These are phyloP conservation scores for Ascochyta rabiei DNA, from an alignment of 2,329 filamentous ascomycete species.

Conservation along the genomic window DNA sequence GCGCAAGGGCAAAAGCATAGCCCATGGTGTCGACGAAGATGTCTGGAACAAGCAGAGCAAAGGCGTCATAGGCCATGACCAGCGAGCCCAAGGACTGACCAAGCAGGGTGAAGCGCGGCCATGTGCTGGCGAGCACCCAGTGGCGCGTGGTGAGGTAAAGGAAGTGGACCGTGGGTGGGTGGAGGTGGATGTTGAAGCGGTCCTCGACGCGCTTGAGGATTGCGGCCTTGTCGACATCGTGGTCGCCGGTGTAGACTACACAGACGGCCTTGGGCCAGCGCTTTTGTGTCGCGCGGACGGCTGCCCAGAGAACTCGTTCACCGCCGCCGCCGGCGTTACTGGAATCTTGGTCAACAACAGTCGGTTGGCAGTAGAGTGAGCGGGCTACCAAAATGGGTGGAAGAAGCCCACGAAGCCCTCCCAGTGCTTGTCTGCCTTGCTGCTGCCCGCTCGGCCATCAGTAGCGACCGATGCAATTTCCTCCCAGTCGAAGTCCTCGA, in stretches of 20 bases:
- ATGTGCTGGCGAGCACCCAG: slow-evolving; percentile 84
- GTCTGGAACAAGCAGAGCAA: slow-evolving; percentile 89
- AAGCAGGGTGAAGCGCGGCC: slow-evolving; percentile 89
- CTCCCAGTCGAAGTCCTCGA: slow-evolving; percentile 69
- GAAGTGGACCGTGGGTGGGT: slow-evolving; percentile 82
- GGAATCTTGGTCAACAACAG: slow-evolving; percentile 24
- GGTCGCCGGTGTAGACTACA: slow-evolving; percentile 93
- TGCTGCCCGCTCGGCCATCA: slow-evolving; percentile 16
- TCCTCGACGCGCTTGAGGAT: slow-evolving; percentile 79
- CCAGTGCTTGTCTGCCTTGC: slow-evolving; percentile 67
- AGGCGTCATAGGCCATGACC: slow-evolving; percentile 87
- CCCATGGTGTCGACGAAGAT: slow-evolving; percentile 98
- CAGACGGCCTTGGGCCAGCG: slow-evolving; percentile 89
- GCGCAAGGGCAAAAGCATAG: slow-evolving; percentile 86
- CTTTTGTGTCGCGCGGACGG: slow-evolving; percentile 86
- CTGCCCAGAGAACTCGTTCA: slow-evolving; percentile 95
- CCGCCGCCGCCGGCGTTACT: slow-evolving; percentile 96
- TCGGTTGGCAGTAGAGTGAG: background rate
- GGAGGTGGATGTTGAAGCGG: slow-evolving; percentile 90
- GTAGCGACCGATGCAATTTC: slow-evolving; percentile 7
- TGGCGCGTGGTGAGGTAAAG: slow-evolving; percentile 88
- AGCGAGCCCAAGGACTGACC: slow-evolving; percentile 93
- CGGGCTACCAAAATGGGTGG: slow-evolving; percentile 87
- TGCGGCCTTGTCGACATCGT: slow-evolving; percentile 79
- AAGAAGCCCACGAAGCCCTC: slow-evolving; percentile 92